phyloP scores from a whole-genome alignment of 1,284 basidiomycete genomes.

The Boletus sp. region DNA sequence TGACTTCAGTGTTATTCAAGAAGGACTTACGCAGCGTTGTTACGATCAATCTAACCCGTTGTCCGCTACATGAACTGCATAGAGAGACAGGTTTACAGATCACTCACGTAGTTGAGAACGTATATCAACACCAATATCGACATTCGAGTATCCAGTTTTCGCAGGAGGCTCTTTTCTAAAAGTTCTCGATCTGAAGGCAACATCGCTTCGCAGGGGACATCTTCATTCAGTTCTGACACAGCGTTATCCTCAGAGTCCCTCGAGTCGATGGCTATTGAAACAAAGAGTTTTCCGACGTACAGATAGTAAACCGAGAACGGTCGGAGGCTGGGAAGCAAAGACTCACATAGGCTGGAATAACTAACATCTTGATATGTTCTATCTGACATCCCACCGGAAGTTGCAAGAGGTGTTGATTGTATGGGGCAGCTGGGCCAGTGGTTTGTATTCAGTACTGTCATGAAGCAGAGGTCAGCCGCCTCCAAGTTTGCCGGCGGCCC shows the following conservation, averaged over 20 bases:
- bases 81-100: conserved; percentile 11
- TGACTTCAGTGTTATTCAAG: conserved; percentile 5
- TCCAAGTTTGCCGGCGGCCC: too few relatives aligned
- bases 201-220: background rate
- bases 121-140: conserved; percentile 57
- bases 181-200: conserved; percentile 4
- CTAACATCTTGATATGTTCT: conserved; percentile 10
- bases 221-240: conserved; percentile 4
- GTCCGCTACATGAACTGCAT: background rate
- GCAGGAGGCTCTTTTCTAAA: conserved; percentile 24
- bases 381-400: conserved; percentile 12
- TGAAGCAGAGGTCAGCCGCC: background rate
- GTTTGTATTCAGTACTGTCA: background rate
- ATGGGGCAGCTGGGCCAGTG: too few relatives aligned
- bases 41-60: conserved; percentile 60
- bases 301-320: background rate
- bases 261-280: conserved; percentile 8
- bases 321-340: background rate
- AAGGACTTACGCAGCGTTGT: conserved; percentile 60
- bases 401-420: background rate
- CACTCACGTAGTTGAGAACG: conserved; percentile 56
- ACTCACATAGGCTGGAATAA: conserved; percentile 29
- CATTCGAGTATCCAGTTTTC: conserved; percentile 51
- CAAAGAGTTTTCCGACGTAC: background rate
- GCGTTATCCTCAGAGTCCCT: conserved; percentile 15